phyloP scores from a whole-genome alignment of 1,139 yeast species.

The Magnusiomyces magnusii region DNA sequence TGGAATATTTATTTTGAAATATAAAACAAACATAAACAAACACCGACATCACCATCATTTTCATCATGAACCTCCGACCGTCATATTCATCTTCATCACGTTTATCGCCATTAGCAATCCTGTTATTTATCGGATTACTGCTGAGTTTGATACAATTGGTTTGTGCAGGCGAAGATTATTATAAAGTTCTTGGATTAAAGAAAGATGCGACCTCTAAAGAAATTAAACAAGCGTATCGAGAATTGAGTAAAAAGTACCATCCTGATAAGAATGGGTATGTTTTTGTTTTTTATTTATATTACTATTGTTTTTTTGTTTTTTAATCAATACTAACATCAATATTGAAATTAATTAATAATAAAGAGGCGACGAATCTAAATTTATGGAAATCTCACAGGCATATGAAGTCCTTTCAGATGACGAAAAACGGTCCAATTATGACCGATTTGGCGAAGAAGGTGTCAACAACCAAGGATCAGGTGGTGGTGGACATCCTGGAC shows the following conservation, averaged over 20 bases:
- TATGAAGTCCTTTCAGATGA: constrained; percentile 78
- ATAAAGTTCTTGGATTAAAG: constrained; percentile 52
- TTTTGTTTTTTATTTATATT: not conserved
- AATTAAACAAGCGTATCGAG: constrained; percentile 80
- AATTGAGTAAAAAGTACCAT: constrained; percentile 78
- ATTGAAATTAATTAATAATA: constrained; percentile 15
- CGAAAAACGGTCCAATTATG: constrained; percentile 66
- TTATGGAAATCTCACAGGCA: constrained; percentile 89
- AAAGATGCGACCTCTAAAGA: constrained; percentile 69
- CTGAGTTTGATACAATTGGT: constrained; percentile 16
- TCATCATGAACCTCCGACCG: not conserved
- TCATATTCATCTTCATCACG: not conserved
- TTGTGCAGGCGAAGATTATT: constrained; percentile 25
- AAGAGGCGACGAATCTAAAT: constrained; percentile 71
- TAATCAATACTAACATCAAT: too few relatives aligned
- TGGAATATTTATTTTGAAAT: too few relatives aligned
- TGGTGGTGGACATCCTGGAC: constrained; percentile 35
- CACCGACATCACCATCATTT: not conserved
- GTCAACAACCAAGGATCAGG: constrained; percentile 37
- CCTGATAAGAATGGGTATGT: constrained; percentile 78
- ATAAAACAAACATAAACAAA: too few relatives aligned
- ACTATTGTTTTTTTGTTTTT: constrained; percentile 1
- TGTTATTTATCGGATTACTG: constrained; percentile 4
- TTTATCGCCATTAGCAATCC: too few relatives aligned
- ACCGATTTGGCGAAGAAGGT: constrained; percentile 79